Percentiles rank a stretch among this genome's conserved stretches.
These are phyloP conservation scores for Malassezia sp. DNA, from an alignment of 1,284 basidiomycete genomes.

Conservation along the genomic window DNA sequence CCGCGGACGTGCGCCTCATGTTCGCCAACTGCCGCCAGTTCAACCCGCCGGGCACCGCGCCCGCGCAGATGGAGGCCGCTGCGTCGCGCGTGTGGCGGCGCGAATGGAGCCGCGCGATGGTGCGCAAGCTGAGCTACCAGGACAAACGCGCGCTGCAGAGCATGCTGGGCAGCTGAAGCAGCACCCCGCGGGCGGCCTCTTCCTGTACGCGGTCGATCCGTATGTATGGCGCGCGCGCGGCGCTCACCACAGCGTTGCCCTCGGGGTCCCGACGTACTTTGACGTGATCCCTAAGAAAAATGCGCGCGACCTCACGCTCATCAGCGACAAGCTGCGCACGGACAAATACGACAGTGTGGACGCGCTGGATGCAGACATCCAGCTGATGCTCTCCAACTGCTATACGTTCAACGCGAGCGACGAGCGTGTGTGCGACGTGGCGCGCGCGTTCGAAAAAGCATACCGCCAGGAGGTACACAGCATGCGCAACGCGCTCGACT, in stretches of 20 bases:
- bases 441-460: slow-evolving; percentile 43
- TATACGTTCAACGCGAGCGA: slow-evolving; percentile 70
- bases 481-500: slow-evolving; percentile 12
- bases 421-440: slow-evolving; percentile 58
- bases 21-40: slow-evolving; percentile 63
- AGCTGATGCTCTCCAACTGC: slow-evolving; percentile 74
- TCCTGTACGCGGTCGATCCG: slow-evolving; percentile 58
- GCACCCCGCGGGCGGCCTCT: slow-evolving; percentile 24
- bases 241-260: slow-evolving; percentile 57
- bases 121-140: slow-evolving; percentile 62
- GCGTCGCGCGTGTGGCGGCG: slow-evolving; percentile 50
- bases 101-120: slow-evolving; percentile 72
- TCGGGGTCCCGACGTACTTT: slow-evolving; percentile 71
- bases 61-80: slow-evolving; percentile 63
- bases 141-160: slow-evolving; percentile 71
- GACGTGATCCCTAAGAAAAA: slow-evolving; percentile 69
- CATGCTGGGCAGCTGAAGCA: slow-evolving; percentile 55
- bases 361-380: slow-evolving; percentile 67
- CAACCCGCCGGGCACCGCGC: slow-evolving; percentile 54
- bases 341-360: slow-evolving; percentile 70
- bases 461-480: slow-evolving; percentile 35
- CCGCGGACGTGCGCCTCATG: slow-evolving; percentile 68
- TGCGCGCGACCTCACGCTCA: slow-evolving; percentile 73
- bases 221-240: too few relatives aligned
- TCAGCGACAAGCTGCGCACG: slow-evolving; percentile 66